Evolutionary conservation across 495 filamentous ascomycete genomes (phyloP), one percentile per base, ranked within the genome.

Genomic region (Pseudomonodictys pantanalensis): DNA sequence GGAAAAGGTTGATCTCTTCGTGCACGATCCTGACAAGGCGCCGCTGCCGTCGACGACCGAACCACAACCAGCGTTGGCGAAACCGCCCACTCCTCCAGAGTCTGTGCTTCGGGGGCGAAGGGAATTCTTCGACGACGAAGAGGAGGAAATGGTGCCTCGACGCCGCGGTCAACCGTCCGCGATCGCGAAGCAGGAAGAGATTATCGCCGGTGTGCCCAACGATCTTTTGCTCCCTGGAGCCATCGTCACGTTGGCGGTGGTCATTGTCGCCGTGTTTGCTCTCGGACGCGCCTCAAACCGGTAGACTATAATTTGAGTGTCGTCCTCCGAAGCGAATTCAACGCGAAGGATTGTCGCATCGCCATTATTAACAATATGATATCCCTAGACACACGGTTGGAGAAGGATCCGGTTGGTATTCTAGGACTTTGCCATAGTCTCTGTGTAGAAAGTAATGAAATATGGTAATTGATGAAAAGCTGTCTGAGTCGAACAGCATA

Each of bases 1-100:
- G 33, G 92, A 96, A 54, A 99, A 97, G 79, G 93, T 99, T 28
- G 92, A 99, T 64, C 78, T 99, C 10, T 97, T 96, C 67, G 92
- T 99, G 49, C 93, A 97, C 69, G 89, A 99, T 68, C 93, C 92
- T 8, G 80, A 88, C 41, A 88, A 91, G 69, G 86, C 93, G 7
- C 85, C 93, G 0, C 83, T 91, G 38, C 72, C 80, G 7, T 79
- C 82, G 8, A 82, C 85, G 0, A 65, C 87, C 8, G 86, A 92
- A 43, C 86, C 89, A 29, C 83, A 86, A 12, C 86, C 86, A 0
- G 73, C 71, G 18, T 57, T 79, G 46, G 67, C 78, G 47, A 83
- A 80, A 22, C 79, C 86, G 22, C 74, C 81, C 53, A 78, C 77
- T 49, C 76, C 83, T 15, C 78, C 81, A 29, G 76, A 81, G 63